Conservation (phyloP, 352 stramenopile species). For the Thalassiosira gravida region DNA sequence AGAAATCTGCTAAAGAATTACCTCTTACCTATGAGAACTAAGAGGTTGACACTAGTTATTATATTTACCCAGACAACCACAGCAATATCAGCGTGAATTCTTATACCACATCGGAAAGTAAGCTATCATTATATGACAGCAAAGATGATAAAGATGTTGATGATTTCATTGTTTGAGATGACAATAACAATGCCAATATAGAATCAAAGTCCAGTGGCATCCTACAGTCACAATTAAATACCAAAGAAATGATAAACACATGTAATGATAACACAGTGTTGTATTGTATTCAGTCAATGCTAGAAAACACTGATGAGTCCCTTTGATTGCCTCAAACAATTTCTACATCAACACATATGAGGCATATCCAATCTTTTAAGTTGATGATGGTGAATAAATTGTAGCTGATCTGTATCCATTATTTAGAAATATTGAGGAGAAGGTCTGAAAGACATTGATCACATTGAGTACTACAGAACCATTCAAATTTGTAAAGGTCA, state of each 20-base stretch:
- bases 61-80: too few species aligned
- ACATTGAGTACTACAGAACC: conserved; percentile 23
- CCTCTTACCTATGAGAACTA: not conserved
- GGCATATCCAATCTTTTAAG: conserved; percentile 19
- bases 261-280: too few species aligned
- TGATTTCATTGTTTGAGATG: not conserved
- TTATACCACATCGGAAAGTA: too few species aligned
- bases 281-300: too few species aligned
- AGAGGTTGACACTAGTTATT: not conserved
- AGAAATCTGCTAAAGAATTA: not conserved
- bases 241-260: too few species aligned
- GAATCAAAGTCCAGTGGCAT: not conserved
- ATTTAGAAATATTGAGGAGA: conserved; percentile 24
- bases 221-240: not conserved
- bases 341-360: conserved; percentile 15
- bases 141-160: not conserved
- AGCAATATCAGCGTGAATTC: not conserved
- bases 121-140: too few species aligned
- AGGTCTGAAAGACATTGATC: conserved; percentile 23
- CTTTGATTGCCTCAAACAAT: too few species aligned
- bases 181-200: not conserved
- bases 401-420: conserved; percentile 22
- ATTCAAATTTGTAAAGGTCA: conserved; percentile 13
- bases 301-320: too few species aligned
- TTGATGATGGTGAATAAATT: conserved; percentile 22